Percentiles rank a stretch among this genome's conserved stretches.
These are phyloP conservation scores for Discostella stelligeroides DNA, from an alignment of 108 stramenopile genomes.

Conservation along the genomic window DNA sequence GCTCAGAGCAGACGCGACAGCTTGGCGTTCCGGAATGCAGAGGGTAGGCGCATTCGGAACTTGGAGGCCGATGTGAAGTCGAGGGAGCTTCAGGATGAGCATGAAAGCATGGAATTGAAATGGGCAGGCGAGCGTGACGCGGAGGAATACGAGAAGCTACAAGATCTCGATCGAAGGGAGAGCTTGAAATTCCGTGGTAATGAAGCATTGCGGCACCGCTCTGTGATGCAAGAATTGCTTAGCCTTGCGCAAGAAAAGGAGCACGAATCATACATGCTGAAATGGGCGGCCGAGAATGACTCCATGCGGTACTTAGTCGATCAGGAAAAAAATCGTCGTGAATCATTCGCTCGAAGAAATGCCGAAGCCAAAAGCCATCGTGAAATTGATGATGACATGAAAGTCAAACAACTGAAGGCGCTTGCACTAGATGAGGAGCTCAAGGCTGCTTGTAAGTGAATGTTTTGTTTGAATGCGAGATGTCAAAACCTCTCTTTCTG, in stretches of 20 bases:
- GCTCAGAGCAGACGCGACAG: constrained; percentile 57
- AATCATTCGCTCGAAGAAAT: constrained; percentile 70
- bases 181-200: constrained; percentile 35
- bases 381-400: constrained; percentile 66
- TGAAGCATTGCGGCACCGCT: constrained; percentile 63
- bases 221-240: constrained; percentile 76
- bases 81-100: constrained; percentile 48
- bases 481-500: constrained; percentile 2
- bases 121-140: constrained; percentile 78
- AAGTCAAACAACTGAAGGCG: constrained; percentile 36
- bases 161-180: constrained; percentile 32
- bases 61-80: constrained; percentile 57
- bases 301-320: constrained; percentile 64
- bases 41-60: constrained; percentile 53
- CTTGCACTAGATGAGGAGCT: constrained; percentile 58
- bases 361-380: constrained; percentile 60
- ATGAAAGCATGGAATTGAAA: constrained; percentile 66
- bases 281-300: constrained; percentile 83
- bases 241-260: constrained; percentile 69
- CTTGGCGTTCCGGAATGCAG: constrained; percentile 65
- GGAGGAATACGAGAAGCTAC: constrained; percentile 46
- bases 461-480: neutral
- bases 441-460: constrained; percentile 64
- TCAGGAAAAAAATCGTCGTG: constrained; percentile 64
- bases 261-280: constrained; percentile 76